These are phyloP conservation scores for Trypanosoma mega DNA, from an alignment of 208 protist genomes.

Conservation along the genomic window DNA sequence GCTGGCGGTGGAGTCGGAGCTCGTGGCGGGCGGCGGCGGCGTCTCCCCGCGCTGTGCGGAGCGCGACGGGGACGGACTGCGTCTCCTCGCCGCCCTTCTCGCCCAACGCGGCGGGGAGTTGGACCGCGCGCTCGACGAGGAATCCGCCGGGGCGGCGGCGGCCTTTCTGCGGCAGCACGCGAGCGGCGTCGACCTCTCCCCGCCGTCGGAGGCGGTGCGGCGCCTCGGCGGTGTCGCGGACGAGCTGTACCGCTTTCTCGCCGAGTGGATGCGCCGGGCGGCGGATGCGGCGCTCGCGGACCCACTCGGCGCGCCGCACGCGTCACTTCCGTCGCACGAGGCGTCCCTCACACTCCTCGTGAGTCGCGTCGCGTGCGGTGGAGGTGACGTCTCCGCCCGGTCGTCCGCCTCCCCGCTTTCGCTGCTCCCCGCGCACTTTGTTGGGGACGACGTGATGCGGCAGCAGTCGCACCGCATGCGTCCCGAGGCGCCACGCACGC, in stretches of 20 bases:
- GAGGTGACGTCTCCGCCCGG: too few relatives aligned
- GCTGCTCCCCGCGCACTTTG: background rate
- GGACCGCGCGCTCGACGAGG: background rate
- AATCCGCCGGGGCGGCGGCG: background rate
- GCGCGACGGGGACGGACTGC: conserved; percentile 10
- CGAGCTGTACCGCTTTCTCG: conserved; percentile 17
- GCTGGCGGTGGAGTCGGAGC: conserved; percentile 11
- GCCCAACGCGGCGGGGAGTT: background rate
- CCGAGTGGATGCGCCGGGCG: conserved; percentile 10
- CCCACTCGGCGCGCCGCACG: too few relatives aligned
- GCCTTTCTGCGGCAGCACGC: conserved; percentile 1
- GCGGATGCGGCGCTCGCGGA: background rate
- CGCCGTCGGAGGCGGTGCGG: background rate
- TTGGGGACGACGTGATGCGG: background rate
- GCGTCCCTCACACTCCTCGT: background rate
- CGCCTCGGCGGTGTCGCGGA: conserved; percentile 11
- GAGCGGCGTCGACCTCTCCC: conserved; percentile 8
- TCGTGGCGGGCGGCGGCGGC: background rate
- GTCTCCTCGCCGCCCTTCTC: conserved; percentile 1
- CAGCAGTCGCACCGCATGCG: background rate
- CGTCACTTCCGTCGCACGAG: background rate
- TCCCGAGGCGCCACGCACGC: background rate
- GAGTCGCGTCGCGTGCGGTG: background rate
- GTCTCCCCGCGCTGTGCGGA: background rate
- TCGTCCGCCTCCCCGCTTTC: background rate